Conservation (phyloP, 192 early-diverging fungal species). For the Entomortierella parvispora region DNA sequence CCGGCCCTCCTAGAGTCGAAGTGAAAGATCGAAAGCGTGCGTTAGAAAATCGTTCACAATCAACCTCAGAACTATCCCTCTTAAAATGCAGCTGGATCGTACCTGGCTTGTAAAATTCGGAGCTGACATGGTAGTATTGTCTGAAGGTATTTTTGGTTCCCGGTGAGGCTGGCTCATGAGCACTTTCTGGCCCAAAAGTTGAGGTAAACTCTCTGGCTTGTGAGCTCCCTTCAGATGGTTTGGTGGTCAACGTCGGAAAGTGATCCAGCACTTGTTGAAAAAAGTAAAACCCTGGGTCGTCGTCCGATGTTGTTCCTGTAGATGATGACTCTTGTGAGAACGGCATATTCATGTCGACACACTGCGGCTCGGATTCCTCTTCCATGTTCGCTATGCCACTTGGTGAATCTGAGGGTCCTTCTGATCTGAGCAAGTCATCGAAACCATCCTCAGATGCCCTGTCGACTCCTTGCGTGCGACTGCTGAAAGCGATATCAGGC, state of each 20-base stretch:
- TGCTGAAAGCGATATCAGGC: too few species aligned
- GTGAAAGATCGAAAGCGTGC: background rate
- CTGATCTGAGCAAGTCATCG: too few species aligned
- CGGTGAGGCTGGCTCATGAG: background rate
- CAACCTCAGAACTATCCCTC: too few species aligned
- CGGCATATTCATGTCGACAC: too few species aligned
- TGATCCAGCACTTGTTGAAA: slow-evolving; percentile 30
- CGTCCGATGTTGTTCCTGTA: background rate
- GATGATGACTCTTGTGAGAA: background rate
- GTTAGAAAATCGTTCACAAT: background rate
- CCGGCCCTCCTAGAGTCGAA: slow-evolving; percentile 24
- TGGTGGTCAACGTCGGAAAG: background rate
- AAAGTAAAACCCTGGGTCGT: slow-evolving; percentile 18
- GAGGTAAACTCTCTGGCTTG: too few species aligned
- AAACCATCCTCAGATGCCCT: too few species aligned
- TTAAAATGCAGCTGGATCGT: too few species aligned
- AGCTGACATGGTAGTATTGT: slow-evolving; percentile 34
- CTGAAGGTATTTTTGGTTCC: slow-evolving; percentile 11
- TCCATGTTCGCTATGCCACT: too few species aligned
- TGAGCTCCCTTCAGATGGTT: background rate
- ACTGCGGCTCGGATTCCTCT: too few species aligned
- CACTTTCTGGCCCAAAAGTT: too few species aligned
- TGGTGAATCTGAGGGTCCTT: too few species aligned
- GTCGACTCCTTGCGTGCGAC: too few species aligned
- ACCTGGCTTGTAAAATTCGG: slow-evolving; percentile 50